Base-by-base conservation (phyloP, 208 protist species). In the Wallacemonas rigidus region DNA sequence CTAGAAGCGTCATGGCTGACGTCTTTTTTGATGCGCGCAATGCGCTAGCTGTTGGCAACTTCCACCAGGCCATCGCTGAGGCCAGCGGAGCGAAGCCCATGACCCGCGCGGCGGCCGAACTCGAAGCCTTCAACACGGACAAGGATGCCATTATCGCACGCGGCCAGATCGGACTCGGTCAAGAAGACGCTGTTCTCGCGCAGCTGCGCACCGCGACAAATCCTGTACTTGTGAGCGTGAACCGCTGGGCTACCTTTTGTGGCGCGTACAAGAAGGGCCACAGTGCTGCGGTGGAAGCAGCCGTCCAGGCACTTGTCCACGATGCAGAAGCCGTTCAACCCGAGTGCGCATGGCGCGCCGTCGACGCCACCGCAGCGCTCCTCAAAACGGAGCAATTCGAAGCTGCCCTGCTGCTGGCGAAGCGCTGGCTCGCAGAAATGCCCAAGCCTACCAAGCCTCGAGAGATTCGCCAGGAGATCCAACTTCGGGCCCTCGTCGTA, bases 1-100 rank as follows among this genome's bases (percentile, higher is more conserved):
- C 26, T 26, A 26, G 26, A 69, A 4, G 38, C 72, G 72, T 36
- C 11, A 94, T 92, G 89, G 78, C 86, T 1, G 91, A 97, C 82
- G 81, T 82, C 2, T 84, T 97, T 14, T 97, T 90, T 57, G 93
- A 97, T 56, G 87, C 81, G 41, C 81, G 94, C 53, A 96, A 97
- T 65, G 82, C 82, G 57, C 74, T 98, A n/a, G 76, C 76, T 0
- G 73, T 97, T 0, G 94, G 94, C 48, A 96, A 97, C 82, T 96
- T 85, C 69, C 79, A 92, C 68, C 83, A 92, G 51, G 89, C 82
- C 51, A 81, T 98, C 39, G 83, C 88, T 2, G 91, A 95, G 35
- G 87, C 75, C 41, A 87, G 80, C 64, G 76, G 67, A 9, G 81
- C 78, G 4, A 71, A 77, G 47, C 44, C 79, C n/a, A 80, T 69